phyloP scores from a whole-genome alignment of 2,329 filamentous ascomycete species.

The Drechslerella dactyloides region DNA sequence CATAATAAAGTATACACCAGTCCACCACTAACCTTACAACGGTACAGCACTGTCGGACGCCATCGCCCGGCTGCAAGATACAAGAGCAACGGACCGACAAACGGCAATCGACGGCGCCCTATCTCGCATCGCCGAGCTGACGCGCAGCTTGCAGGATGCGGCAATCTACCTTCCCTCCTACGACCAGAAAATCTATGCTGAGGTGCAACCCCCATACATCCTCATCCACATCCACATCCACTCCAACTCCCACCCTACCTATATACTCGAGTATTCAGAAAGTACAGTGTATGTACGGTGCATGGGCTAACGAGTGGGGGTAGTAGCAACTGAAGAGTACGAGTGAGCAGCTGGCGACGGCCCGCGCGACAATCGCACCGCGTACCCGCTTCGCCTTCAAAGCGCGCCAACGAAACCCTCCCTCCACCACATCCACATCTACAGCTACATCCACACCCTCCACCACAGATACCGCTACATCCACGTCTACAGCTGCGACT shows the following conservation, averaged over 20 bases:
- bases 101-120: constrained; percentile 82
- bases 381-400: constrained; percentile 40
- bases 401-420: constrained; percentile 6
- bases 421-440: no score
- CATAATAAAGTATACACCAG: no score
- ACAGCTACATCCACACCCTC: neutral
- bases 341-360: constrained; percentile 5
- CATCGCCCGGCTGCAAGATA: constrained; percentile 71
- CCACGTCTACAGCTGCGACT: constrained; percentile 4
- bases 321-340: constrained; percentile 40
- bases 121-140: constrained; percentile 77
- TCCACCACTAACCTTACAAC: no score
- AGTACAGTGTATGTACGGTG: no score
- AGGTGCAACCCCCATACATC: constrained; percentile 64
- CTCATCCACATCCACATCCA: neutral
- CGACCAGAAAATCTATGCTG: constrained; percentile 83
- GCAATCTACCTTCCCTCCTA: constrained; percentile 83
- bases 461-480: neutral
- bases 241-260: no score
- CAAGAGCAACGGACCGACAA: constrained; percentile 72
- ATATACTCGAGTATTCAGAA: no score
- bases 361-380: constrained; percentile 19
- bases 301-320: constrained; percentile 14
- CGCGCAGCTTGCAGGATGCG: constrained; percentile 83
- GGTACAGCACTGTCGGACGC: constrained; percentile 73